phyloP scores from a whole-genome alignment of 2,329 filamentous ascomycete genomes.

The Thelonectria rubi region DNA sequence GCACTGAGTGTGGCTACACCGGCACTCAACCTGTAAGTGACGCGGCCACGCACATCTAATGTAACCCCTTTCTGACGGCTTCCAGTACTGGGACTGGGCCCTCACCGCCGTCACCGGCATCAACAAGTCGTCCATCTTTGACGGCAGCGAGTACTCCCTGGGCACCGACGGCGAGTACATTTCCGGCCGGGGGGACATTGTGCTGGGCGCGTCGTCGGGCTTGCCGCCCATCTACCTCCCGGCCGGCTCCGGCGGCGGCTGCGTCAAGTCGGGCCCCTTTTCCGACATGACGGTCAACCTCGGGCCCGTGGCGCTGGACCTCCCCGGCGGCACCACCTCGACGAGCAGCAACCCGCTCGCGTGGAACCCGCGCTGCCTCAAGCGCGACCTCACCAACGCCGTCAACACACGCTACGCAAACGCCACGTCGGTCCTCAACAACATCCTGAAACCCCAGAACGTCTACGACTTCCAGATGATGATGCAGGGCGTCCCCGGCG shows the following conservation, averaged over 20 bases:
- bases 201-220: conserved; percentile 41
- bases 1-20: conserved; percentile 48
- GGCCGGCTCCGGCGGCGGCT: conserved; percentile 64
- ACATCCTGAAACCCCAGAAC: conserved; percentile 50
- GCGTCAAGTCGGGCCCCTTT: conserved; percentile 62
- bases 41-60: too few species aligned
- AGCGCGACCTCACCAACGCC: conserved; percentile 46
- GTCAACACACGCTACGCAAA: conserved; percentile 42
- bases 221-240: conserved; percentile 43
- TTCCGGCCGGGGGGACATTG: conserved; percentile 25
- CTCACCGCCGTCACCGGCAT: conserved; percentile 48
- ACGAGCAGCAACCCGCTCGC: conserved; percentile 40
- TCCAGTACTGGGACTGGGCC: conserved; percentile 58
- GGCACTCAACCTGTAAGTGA: conserved; percentile 50
- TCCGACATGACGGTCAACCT: conserved; percentile 52
- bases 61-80: conserved; percentile 14
- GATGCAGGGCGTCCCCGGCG: conserved; percentile 52
- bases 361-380: conserved; percentile 56
- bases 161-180: conserved; percentile 24
- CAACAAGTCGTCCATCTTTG: conserved; percentile 56
- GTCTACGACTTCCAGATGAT: conserved; percentile 55
- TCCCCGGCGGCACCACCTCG: conserved; percentile 38
- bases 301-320: conserved; percentile 48
- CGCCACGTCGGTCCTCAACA: conserved; percentile 43
- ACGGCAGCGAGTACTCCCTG: conserved; percentile 55